Percentiles rank a stretch among this genome's conserved stretches.
Conservation (phyloP, 2,329 filamentous ascomycete species). For the Fusarium keratoplasticum region DNA sequence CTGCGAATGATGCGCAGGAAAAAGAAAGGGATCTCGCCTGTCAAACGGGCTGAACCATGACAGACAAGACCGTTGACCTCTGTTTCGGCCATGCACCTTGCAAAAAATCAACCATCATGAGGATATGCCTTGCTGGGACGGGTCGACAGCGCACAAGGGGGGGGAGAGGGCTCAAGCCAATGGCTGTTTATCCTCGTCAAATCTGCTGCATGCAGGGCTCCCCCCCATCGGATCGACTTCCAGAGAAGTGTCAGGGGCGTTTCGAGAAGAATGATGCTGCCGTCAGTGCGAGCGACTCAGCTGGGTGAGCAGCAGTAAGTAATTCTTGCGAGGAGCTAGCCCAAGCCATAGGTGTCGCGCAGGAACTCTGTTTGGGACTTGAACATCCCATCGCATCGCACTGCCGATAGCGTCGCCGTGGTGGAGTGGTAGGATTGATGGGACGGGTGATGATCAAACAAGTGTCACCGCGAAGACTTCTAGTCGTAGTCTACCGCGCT, state of each 20-base stretch:
- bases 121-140: conserved; percentile 27
- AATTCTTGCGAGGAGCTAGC: conserved; percentile 1
- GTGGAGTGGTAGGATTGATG: conserved; percentile 9
- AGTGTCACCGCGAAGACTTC: conserved; percentile 22
- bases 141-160: conserved; percentile 17
- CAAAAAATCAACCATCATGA: conserved; percentile 18
- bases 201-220: conserved; percentile 25
- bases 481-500: conserved; percentile 35
- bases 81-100: conserved; percentile 15
- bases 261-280: conserved; percentile 20
- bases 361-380: conserved; percentile 3
- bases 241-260: conserved; percentile 35
- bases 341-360: background rate
- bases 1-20: conserved; percentile 33
- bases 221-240: conserved; percentile 35
- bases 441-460: conserved; percentile 21
- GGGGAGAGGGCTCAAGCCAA: conserved; percentile 6
- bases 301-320: background rate
- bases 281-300: conserved; percentile 19
- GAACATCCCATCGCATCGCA: background rate
- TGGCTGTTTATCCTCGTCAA: conserved; percentile 28
- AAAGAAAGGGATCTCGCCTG: conserved; percentile 23
- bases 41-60: conserved; percentile 7
- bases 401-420: conserved; percentile 27
- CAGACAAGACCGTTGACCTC: conserved; percentile 6